These are phyloP conservation scores for Sporodiniella umbellata DNA, from an alignment of 371 early-diverging fungal species.

Conservation along the genomic window DNA sequence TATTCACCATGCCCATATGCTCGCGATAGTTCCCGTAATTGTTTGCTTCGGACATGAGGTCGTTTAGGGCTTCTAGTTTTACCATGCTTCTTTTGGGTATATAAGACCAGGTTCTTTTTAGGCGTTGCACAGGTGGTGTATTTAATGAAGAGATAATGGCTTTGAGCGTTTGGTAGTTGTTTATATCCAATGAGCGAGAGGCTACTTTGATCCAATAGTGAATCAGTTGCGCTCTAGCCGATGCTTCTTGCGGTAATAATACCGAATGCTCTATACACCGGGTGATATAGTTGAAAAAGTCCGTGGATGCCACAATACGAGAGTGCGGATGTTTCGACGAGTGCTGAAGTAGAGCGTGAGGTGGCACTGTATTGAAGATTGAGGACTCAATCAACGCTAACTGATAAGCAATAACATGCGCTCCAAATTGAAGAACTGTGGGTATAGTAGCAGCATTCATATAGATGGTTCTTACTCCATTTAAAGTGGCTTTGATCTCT, in stretches of 20 bases:
- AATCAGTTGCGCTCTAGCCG: constrained; percentile 64
- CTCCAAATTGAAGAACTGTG: constrained; percentile 61
- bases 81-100: constrained; percentile 68
- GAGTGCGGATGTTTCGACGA: constrained; percentile 66
- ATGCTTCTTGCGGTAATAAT: constrained; percentile 57
- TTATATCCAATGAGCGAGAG: constrained; percentile 54
- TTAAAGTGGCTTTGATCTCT: constrained; percentile 50
- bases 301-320: constrained; percentile 70
- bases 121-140: constrained; percentile 73
- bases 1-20: constrained; percentile 54
- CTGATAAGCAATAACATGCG: constrained; percentile 71
- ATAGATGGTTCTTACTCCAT: constrained; percentile 54
- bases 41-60: constrained; percentile 66
- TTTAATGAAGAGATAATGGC: constrained; percentile 70
- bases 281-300: constrained; percentile 82
- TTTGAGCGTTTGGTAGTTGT: constrained; percentile 74
- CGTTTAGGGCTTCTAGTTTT: constrained; percentile 56
- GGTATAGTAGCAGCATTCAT: constrained; percentile 62
- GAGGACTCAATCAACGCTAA: constrained; percentile 70
- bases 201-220: constrained; percentile 78
- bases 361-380: constrained; percentile 68
- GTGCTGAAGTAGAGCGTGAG: constrained; percentile 61
- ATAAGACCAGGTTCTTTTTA: constrained; percentile 75
- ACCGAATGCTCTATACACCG: constrained; percentile 74
- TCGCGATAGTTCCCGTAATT: constrained; percentile 75